Percentiles rank a stretch among this genome's conserved stretches.
These are phyloP conservation scores for Phalaenopsis equestris DNA, from an alignment of 106 monocot species.

Conservation along the genomic window DNA sequence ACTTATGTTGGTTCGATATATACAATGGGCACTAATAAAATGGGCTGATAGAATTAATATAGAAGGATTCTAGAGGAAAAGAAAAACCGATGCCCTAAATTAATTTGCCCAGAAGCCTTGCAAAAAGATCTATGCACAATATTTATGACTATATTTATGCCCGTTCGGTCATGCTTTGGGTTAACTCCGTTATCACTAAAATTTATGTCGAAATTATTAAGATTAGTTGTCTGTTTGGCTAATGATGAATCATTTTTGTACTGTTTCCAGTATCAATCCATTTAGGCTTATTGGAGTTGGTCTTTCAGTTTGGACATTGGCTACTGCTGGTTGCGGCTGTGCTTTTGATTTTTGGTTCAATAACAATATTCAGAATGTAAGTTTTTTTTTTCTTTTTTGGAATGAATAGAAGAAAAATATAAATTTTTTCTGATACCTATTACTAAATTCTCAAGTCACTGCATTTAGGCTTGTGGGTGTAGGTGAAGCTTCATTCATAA, in stretches of 20 bases:
- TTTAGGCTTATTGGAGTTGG: slow-evolving; percentile 99
- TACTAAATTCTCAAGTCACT: not conserved
- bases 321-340: slow-evolving; percentile 87
- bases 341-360: slow-evolving; percentile 97
- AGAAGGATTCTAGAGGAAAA: too few species aligned
- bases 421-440: not conserved
- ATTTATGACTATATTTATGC: too few species aligned
- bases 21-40: too few species aligned
- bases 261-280: slow-evolving; percentile 70
- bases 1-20: too few species aligned
- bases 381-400: slow-evolving; percentile 7
- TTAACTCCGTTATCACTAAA: too few species aligned
- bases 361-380: slow-evolving; percentile 92
- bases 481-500: slow-evolving; percentile 98
- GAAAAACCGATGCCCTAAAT: too few species aligned
- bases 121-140: too few species aligned
- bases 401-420: not conserved
- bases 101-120: too few species aligned
- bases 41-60: too few species aligned
- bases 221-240: not conserved
- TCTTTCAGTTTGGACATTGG: slow-evolving; percentile 85
- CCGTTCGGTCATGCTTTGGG: too few species aligned
- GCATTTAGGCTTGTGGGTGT: slow-evolving; percentile 90
- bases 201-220: slow-evolving; percentile 1
- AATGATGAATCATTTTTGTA: not conserved